Evolutionary conservation across 257 asterid genomes (phyloP).

Genomic region (Gentiana dahurica): DNA sequence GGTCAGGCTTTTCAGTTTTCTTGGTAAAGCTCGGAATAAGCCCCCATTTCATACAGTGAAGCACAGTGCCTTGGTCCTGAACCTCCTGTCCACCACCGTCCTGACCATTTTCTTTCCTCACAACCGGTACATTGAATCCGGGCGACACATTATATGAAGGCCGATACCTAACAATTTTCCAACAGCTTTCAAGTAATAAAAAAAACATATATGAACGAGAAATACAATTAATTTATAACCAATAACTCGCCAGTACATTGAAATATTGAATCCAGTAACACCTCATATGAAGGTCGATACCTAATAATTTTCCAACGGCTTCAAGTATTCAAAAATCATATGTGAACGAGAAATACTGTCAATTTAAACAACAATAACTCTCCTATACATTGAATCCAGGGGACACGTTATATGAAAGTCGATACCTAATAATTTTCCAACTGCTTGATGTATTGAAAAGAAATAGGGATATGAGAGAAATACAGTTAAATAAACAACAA

Average conservation of each 20-base stretch:
- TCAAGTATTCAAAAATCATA: neutral
- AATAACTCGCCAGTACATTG: neutral
- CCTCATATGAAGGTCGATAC: neutral
- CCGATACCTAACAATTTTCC: constrained; percentile 39
- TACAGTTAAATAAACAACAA: neutral
- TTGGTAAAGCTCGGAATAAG: constrained; percentile 82
- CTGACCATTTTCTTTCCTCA: constrained; percentile 46
- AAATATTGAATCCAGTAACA: neutral
- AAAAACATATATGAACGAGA: neutral
- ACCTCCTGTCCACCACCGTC: constrained; percentile 23
- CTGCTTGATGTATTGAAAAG: neutral
- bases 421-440: constrained; percentile 33
- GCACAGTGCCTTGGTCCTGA: constrained; percentile 28
- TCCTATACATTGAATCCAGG: constrained; percentile 82
- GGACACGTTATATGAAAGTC: constrained; percentile 66
- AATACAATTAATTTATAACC: no score
- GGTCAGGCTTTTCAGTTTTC: constrained; percentile 65
- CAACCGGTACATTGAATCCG: constrained; percentile 78
- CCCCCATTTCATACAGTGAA: constrained; percentile 97
- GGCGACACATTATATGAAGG: constrained; percentile 79
- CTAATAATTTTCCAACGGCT: no score
- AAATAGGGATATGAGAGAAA: neutral
- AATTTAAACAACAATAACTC: no score
- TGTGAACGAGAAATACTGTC: no score
- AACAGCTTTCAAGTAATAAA: neutral